phyloP scores from a whole-genome alignment of 2,329 filamentous ascomycete species.

The Exophiala lecanii-corni region DNA sequence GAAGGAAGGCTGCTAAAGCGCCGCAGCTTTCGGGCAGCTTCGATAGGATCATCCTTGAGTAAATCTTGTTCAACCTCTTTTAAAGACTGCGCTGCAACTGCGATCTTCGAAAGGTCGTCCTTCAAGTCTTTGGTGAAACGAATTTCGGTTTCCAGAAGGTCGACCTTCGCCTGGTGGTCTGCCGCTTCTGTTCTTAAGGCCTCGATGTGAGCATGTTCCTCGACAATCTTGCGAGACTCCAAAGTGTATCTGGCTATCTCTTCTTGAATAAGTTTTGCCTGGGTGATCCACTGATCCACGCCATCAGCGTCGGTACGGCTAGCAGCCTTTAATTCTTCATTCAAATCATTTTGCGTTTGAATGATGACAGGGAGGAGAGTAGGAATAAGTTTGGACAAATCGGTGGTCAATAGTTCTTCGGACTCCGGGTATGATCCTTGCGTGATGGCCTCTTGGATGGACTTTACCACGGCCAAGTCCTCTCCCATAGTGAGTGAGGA shows the following conservation, averaged over 20 bases:
- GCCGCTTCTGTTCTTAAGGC: slow-evolving; percentile 61
- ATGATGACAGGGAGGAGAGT: slow-evolving; percentile 48
- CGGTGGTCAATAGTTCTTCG: slow-evolving; percentile 51
- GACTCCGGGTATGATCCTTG: slow-evolving; percentile 53
- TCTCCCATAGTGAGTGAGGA: too few species aligned
- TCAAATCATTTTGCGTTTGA: slow-evolving; percentile 45
- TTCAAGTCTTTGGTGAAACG: slow-evolving; percentile 49
- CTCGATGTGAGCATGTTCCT: slow-evolving; percentile 67
- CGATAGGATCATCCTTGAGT: slow-evolving; percentile 9
- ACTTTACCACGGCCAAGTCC: slow-evolving; percentile 4
- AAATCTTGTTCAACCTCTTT: slow-evolving; percentile 18
- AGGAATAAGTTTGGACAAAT: slow-evolving; percentile 47
- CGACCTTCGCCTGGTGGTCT: slow-evolving; percentile 52
- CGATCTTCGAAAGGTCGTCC: slow-evolving; percentile 14
- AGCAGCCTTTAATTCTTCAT: slow-evolving; percentile 66
- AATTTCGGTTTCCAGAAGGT: slow-evolving; percentile 55
- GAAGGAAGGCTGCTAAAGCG: slow-evolving; percentile 8
- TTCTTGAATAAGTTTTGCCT: slow-evolving; percentile 76
- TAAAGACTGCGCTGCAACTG: slow-evolving; percentile 11
- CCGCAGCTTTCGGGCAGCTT: slow-evolving; percentile 18
- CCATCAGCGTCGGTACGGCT: slow-evolving; percentile 74
- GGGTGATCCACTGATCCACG: slow-evolving; percentile 78
- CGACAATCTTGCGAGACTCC: slow-evolving; percentile 75
- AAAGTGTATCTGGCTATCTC: slow-evolving; percentile 78
- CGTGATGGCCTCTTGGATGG: slow-evolving; percentile 21